Conservation (phyloP, 1,284 basidiomycete genomes). For the Cryptococcus jaspeensis region DNA sequence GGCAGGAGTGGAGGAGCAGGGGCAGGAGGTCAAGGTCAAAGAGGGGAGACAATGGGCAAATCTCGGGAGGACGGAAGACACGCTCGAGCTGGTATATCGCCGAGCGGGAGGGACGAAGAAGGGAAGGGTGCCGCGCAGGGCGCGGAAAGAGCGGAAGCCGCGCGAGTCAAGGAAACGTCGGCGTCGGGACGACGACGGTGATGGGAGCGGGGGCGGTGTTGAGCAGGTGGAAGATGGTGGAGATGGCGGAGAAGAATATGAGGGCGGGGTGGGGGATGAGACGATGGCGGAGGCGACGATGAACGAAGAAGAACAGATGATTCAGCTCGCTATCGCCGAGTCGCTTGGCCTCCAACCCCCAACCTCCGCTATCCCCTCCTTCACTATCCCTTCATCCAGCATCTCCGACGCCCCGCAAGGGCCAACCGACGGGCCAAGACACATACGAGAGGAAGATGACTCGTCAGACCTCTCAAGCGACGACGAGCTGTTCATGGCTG, state of each 20-base stretch:
- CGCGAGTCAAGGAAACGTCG: constrained; percentile 9
- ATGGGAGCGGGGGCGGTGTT: neutral
- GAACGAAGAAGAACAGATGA: constrained; percentile 23
- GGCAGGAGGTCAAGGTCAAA: constrained; percentile 2
- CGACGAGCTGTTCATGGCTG: neutral
- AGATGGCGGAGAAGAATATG: constrained; percentile 1
- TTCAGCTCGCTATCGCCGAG: constrained; percentile 32
- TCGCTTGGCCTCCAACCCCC: neutral
- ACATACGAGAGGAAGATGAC: neutral
- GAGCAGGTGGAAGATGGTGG: neutral
- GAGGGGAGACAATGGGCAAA: constrained; percentile 14
- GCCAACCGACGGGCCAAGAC: neutral
- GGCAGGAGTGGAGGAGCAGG: neutral
- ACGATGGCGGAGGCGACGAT: neutral
- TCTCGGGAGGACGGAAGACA: constrained; percentile 32
- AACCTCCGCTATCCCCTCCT: neutral
- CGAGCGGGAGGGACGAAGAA: constrained; percentile 32
- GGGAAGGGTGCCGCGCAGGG: constrained; percentile 9
- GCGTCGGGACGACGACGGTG: neutral
- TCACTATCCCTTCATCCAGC: neutral
- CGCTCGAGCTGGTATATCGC: constrained; percentile 51
- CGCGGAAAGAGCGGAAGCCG: constrained; percentile 2
- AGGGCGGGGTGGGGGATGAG: neutral
- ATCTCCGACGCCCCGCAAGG: neutral
- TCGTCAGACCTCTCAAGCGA: neutral